Base-by-base conservation (phyloP, 805 yeast genomes). In the Cyberlindnera bimundalis region DNA sequence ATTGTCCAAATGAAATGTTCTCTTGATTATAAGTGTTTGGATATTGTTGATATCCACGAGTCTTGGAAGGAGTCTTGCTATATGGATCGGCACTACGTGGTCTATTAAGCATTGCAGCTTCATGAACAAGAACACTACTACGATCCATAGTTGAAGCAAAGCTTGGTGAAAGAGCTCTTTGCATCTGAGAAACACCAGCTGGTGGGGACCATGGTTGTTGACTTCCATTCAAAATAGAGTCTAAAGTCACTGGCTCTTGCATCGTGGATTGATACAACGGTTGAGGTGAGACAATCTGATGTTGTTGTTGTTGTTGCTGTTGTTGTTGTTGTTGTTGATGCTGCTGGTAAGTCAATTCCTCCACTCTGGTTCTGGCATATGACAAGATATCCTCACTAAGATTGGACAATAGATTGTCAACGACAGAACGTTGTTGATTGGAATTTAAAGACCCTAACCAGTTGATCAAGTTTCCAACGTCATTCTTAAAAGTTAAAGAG, bases 381-480 rank as follows among this genome's bases (percentile, higher is more conserved):
- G 68, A 62, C 46, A 77, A 58, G 13, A 73, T 70, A 47, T 78
- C 82, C 40, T 73, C 70, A 8, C 77, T 72, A 48, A 78, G 59
- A 43, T 66, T 65, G 34, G 70, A 62, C 43, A 79, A 64, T 56
- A 78, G 60, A 53, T 75, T 72, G 50, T 78, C 83, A 44, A 77
- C 66, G 59, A 76, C 72, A 36, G 73, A 63, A 41, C 73, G 64
- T 48, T 68, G 75, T 46, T 78, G 81, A 33, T 67, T 68, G n/a
- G 74, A 68, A 35, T 64, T 66, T 56, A 79, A 64, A 47, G 64
- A 65, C 38, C 68, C 68, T 45, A 75, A 63, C 81, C 81, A 76
- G 45, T 63, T 65, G 47, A 74, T 67, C 47, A 74, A 64, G 46
- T 68, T 69, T 40, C 69, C 64, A 53, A 78, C 65, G 50, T 78